Base-by-base conservation (phyloP, 179 eudicot genomes). In the Beta macrorhiza region DNA sequence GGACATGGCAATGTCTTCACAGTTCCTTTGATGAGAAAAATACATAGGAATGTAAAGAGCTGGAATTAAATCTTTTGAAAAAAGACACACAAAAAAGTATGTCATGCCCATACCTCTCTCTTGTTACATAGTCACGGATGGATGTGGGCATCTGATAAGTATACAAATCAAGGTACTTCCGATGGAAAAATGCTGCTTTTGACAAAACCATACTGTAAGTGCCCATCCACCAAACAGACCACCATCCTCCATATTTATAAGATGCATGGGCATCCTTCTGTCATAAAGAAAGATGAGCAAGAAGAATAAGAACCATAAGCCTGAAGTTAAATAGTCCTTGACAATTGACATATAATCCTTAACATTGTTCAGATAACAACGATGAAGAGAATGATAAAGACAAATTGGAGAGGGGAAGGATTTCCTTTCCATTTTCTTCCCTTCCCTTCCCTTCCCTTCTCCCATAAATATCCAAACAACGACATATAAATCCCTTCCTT, bases 221-320 rank as follows among this genome's bases (percentile, higher is more conserved):
- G 47, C 93, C 97, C 85, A 61, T 89, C 97, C 96, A 91, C 96
- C 96, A 92, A 78, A 92, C 92, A 58, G 96, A 90, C 95, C 93
- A 91, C 93, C 93, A 90, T 82, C 94, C 93, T 81, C 90, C 91
- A 82, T 90, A 89, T 17, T 82, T 65, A 72, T 87, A 88, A 61
- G 72, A 70, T 19, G 76, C 67, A 75, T 76, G 76, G 12, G 84
- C 86, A 81, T 79, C 78, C 81, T 78, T 87, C 94, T 91, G 90
- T 37, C 65, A 57, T 20, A 19, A 45, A 73, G 65, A 78, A 37
- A 77, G 63, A 10, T 8, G 7, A 12, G 47, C 79, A 65, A 45
- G 58, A 72, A 75, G 6, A 12, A 29, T 58, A 52, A 74, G 25
- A 59, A 67, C 17, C 42, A 29, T n/a, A 76, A 13, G 59, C n/a